These are phyloP conservation scores for Salvia rosmarinus DNA, from an alignment of 257 asterid species.

Conservation along the genomic window DNA sequence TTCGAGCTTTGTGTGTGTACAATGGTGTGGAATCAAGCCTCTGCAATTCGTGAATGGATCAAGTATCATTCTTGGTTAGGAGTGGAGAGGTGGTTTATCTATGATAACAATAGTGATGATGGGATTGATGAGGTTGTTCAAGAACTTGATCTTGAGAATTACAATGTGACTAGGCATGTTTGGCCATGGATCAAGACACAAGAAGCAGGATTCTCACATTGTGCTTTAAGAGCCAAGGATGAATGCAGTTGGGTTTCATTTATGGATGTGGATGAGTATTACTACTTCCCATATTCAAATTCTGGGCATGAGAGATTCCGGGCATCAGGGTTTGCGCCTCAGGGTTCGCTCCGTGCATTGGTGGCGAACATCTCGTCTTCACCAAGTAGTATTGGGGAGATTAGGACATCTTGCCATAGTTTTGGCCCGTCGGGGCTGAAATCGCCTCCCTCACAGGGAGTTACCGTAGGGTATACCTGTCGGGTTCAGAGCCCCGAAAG, in stretches of 20 bases:
- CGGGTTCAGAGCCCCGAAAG: conserved; percentile 93
- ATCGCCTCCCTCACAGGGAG: conserved; percentile 69
- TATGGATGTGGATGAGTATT: conserved; percentile 93
- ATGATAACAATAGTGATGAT: conserved; percentile 89
- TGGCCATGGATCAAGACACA: conserved; percentile 99
- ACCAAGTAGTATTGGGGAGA: conserved; percentile 59
- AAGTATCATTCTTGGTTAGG: conserved; percentile 88
- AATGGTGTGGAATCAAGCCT: conserved; percentile 96
- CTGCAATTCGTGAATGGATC: conserved; percentile 79
- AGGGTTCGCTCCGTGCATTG: conserved; percentile 52
- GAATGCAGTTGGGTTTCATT: conserved; percentile 85
- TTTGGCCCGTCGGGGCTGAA: conserved; percentile 89
- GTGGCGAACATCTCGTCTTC: conserved; percentile 65
- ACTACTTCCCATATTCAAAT: conserved; percentile 65
- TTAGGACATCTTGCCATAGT: conserved; percentile 85
- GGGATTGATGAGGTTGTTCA: conserved; percentile 53
- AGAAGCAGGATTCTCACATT: conserved; percentile 94
- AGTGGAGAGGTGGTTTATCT: conserved; percentile 84
- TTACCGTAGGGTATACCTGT: conserved; percentile 88
- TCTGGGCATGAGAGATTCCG: conserved; percentile 39
- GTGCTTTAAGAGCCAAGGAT: conserved; percentile 70
- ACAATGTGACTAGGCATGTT: conserved; percentile 67
- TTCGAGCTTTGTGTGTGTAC: conserved; percentile 85
- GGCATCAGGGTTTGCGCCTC: conserved; percentile 46
- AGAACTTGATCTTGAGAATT: conserved; percentile 52